Percentiles rank a stretch among this genome's conserved stretches.
Conservation (phyloP, 2,329 filamentous ascomycete genomes). For the Samsoniella hepiali region DNA sequence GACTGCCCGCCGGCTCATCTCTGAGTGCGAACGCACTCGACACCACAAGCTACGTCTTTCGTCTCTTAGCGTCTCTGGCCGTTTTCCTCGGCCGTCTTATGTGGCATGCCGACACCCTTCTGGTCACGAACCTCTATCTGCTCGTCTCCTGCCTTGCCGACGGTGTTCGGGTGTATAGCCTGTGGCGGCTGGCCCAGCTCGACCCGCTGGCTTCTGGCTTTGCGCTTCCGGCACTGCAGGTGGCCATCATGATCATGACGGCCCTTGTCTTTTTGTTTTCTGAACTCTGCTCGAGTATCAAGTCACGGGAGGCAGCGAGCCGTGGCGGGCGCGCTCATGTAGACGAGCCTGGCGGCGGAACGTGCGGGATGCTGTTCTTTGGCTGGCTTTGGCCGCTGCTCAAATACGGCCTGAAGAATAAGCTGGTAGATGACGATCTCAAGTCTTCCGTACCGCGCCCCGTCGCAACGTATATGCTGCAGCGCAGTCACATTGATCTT, state of each 20-base stretch:
- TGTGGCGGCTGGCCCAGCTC: not conserved
- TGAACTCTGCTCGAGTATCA: not conserved
- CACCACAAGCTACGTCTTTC: not conserved
- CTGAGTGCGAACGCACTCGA: not conserved
- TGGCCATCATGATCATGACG: not conserved
- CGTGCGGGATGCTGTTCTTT: not conserved
- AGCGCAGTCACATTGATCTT: not conserved
- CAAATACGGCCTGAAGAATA: not conserved
- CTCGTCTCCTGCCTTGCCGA: not conserved
- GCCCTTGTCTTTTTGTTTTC: not conserved
- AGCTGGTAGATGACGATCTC: not conserved
- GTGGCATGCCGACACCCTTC: not conserved
- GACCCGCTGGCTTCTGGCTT: not conserved
- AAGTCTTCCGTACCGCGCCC: not conserved
- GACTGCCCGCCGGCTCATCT: not conserved
- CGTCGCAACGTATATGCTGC: not conserved
- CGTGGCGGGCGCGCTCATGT: not conserved
- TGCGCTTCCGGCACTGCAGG: not conserved
- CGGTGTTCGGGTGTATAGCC: not conserved
- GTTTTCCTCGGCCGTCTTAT: not conserved
- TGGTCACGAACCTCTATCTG: not conserved
- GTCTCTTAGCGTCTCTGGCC: not conserved
- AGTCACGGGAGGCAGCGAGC: not conserved
- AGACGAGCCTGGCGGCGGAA: not conserved
- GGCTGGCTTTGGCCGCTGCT: conserved; percentile 8